Base-by-base conservation (phyloP, 83 land plant species). In the Picea mariana region DNA sequence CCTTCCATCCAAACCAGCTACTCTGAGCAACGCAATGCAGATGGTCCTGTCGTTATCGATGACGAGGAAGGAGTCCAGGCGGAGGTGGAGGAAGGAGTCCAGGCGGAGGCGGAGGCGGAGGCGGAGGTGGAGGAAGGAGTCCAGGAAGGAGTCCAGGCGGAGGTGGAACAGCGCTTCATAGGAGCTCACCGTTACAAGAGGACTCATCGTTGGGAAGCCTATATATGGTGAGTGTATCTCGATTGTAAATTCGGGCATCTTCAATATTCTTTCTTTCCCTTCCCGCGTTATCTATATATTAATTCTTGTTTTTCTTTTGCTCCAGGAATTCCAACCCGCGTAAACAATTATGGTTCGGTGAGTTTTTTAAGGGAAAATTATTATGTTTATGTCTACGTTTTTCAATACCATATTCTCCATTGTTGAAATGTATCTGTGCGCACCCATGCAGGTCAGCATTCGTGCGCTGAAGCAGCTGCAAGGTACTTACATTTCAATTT, bases 291-390 rank as follows among this genome's bases (percentile, higher is more conserved):
- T 9, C 4, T 24, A 66, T 9, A 7, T n/a, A 6, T 16, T 42
- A 21, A 5, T 9, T 8, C 7, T 49, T 49, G 2, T 8, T 42
- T 44, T 38, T 20, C 9, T 44, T 3, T 52, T 75, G 15, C 13
- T 75, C 34, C 78, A 75, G 78, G 78, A 4, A 12, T 49, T 3
- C 17, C 47, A 7, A 52, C 0, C 34, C 21, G 16, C 15, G 55
- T 11, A 26, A 55, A 23, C 78, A 75, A 23, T 24, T 75, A 75
- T 75, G 78, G 78, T 23, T 75, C 3, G 78, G 78, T 75, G 17
- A 47, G 78, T 49, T 11, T 72, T 42, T 42, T 0, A 38, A 69
- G 5, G 12, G 2, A 3, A 68, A 21, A 38, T 15, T 34, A 18
- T 72, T 44, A 42, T 69, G 11, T 5, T 8, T 0, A 49, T 49